Conservation (phyloP, 768 basidiomycete species). For the Amanita pseudoporphyria region DNA sequence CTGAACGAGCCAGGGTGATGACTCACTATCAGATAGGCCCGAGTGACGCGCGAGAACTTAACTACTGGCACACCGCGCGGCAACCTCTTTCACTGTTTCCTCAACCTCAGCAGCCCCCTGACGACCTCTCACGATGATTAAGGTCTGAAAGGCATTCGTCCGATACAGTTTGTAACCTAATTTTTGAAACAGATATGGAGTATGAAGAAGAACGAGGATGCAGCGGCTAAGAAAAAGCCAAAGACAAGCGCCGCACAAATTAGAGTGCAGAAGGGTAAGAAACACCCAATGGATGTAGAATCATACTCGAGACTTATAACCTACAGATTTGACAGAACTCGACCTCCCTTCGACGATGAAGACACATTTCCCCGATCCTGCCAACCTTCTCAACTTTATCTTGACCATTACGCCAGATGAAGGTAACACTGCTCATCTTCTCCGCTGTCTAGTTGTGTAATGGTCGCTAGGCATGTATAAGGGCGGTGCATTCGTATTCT, state of each 20-base stretch:
- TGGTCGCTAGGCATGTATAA: slow-evolving; percentile 85
- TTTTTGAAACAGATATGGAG: slow-evolving; percentile 78
- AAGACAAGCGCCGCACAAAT: slow-evolving; percentile 98
- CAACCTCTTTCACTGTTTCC: neutral
- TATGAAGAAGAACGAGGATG: slow-evolving; percentile 99
- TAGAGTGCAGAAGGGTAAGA: slow-evolving; percentile 94
- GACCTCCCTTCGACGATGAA: slow-evolving; percentile 96
- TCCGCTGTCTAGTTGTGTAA: neutral
- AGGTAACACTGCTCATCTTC: slow-evolving; percentile 39
- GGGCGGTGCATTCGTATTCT: slow-evolving; percentile 88
- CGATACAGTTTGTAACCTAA: neutral
- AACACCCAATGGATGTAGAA: neutral
- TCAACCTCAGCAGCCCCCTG: slow-evolving; percentile 4
- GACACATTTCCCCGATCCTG: slow-evolving; percentile 86
- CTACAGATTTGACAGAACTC: slow-evolving; percentile 86
- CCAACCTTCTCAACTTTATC: slow-evolving; percentile 93
- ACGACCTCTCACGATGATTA: slow-evolving; percentile 32
- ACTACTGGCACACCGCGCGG: neutral
- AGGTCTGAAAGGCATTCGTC: slow-evolving; percentile 20
- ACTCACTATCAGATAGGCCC: neutral
- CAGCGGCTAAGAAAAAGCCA: slow-evolving; percentile 94
- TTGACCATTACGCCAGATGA: slow-evolving; percentile 96
- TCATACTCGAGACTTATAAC: neutral
- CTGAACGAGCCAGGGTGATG: neutral
- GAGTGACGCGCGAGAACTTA: neutral